These are phyloP conservation scores for Phylloporus sp. DNA, from an alignment of 768 basidiomycete species.

Conservation along the genomic window DNA sequence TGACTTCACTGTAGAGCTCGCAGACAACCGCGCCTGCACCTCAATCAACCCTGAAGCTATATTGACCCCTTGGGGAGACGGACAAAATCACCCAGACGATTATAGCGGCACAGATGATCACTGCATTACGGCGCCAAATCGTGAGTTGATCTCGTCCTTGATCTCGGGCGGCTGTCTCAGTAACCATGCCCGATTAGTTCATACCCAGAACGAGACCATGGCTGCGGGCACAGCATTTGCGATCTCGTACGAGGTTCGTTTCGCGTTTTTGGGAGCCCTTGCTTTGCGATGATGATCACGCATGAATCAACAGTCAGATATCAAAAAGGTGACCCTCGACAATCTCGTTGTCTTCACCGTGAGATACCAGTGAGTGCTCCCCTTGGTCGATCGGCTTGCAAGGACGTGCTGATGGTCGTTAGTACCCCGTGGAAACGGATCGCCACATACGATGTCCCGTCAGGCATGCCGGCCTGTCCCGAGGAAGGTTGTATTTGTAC, in stretches of 20 bases:
- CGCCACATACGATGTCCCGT: constrained; percentile 1
- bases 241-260: constrained; percentile 16
- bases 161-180: neutral
- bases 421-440: constrained; percentile 10
- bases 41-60: neutral
- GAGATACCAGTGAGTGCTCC: neutral
- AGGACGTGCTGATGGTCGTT: neutral
- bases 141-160: constrained; percentile 1
- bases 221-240: constrained; percentile 7
- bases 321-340: neutral
- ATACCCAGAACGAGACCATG: constrained; percentile 8
- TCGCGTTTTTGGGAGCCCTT: neutral
- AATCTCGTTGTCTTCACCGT: constrained; percentile 4
- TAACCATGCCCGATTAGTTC: constrained; percentile 1
- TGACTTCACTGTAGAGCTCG: neutral
- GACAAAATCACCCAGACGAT: neutral
- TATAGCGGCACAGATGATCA: too few species aligned
- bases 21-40: constrained; percentile 2
- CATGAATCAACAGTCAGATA: neutral
- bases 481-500: neutral
- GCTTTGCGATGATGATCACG: neutral
- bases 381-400: neutral
- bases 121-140: constrained; percentile 7
- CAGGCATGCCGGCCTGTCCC: constrained; percentile 5
- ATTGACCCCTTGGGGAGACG: constrained; percentile 3